Base-by-base conservation (phyloP, 1,139 yeast species). In the Suzukiozyma palmioleophila region DNA sequence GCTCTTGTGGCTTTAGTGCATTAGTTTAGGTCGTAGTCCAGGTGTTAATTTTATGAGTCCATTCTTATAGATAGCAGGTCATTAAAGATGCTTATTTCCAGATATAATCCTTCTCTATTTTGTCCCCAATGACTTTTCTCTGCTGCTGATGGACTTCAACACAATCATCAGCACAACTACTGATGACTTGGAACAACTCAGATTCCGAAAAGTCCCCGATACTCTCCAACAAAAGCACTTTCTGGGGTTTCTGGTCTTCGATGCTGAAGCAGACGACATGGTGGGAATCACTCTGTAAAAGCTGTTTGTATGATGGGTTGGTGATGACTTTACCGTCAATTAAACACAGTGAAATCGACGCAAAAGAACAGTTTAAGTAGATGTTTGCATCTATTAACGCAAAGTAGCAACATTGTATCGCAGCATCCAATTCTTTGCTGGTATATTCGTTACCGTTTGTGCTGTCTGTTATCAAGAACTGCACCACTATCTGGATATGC, bases 401-500 rank as follows among this genome's bases (percentile, higher is more conserved):
- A 48, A 85, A 63, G 45, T 71, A 79, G 4, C 82, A 66, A 9
- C 89, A 79, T 57, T 90, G 90, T 35, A 90, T 70, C 12, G 86
- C 81, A 1, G 84, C 79, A 33, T 81, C 74, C 33, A 88, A 62
- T 54, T 88, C 95, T 42, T 77, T 69, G 38, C 69, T 59, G 18
- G 74, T 57, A 48, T 55, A 66, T 42, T 63, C 62, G 42, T 46
- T 35, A 32, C 52, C 52, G 27, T 50, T 51, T 32, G 63, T 64
- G 24, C 51, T 43, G 40, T 84, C 85, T 21, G 79, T 60, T 41
- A 83, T 79, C 37, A 88, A 61, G 37, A 89, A 71, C 59, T 92
- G 98, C n/a, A 86, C 80, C 22, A 86, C 92, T 3, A 92, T 72
- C 56, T 89, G 97, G 29, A 92, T 79, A 38, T 89, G 69, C 49